Evolutionary conservation across 352 stramenopile genomes (phyloP).

Genomic region (Globisporangium viniferum): DNA sequence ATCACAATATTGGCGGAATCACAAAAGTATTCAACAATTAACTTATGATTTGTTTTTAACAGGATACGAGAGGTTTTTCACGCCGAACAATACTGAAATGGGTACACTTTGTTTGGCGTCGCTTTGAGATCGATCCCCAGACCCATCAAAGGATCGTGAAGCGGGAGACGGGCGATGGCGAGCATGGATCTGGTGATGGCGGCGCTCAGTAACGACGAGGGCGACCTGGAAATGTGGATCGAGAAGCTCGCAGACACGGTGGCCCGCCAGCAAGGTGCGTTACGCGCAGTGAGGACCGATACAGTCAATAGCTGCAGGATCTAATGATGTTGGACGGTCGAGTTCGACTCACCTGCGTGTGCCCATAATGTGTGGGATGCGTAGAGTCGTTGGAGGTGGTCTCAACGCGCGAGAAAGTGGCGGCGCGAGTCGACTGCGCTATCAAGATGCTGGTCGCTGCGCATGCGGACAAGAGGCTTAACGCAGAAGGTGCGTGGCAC

Average conservation of each 20-base stretch:
- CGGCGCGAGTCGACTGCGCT: constrained; percentile 14
- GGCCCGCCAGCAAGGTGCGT: constrained; percentile 21
- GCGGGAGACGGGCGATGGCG: background rate
- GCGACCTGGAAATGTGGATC: constrained; percentile 22
- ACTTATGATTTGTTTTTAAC: too few species aligned
- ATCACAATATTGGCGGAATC: too few species aligned
- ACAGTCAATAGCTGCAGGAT: background rate
- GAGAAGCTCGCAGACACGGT: constrained; percentile 38
- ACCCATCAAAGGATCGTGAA: background rate
- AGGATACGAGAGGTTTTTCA: too few species aligned
- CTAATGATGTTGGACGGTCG: background rate
- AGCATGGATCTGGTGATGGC: constrained; percentile 2
- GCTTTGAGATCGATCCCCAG: background rate
- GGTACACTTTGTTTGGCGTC: constrained; percentile 1
- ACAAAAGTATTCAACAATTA: too few species aligned
- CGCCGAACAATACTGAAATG: background rate
- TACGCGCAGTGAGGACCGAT: background rate
- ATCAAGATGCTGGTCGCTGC: constrained; percentile 11
- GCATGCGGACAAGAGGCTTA: constrained; percentile 7
- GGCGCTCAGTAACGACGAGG: background rate
- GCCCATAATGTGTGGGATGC: background rate
- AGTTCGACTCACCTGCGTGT: background rate
- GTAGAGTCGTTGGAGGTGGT: constrained; percentile 21
- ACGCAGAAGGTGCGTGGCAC: constrained; percentile 20
- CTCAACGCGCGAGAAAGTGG: constrained; percentile 18